Conservation (phyloP, 1,284 basidiomycete species). For the Pyrrhoderma lamaoense region DNA sequence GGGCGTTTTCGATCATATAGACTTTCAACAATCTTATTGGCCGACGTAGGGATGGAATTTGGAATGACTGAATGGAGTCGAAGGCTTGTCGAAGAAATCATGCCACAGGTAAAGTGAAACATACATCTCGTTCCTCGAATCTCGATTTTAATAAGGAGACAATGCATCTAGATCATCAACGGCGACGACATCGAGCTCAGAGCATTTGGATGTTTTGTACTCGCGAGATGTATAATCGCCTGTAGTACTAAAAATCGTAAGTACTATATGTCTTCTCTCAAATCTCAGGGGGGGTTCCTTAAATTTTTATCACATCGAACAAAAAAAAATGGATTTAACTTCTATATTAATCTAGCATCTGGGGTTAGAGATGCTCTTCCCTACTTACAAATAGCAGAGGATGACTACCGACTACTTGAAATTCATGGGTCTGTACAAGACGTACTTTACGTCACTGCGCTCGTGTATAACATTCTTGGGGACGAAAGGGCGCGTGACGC, state of each 20-base stretch:
- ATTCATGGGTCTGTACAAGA: slow-evolving; percentile 54
- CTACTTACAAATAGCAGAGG: slow-evolving; percentile 57
- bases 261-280: neutral
- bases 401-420: slow-evolving; percentile 51
- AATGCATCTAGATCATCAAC: slow-evolving; percentile 63
- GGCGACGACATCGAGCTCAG: slow-evolving; percentile 68
- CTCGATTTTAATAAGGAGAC: neutral
- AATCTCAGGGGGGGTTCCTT: too few relatives aligned
- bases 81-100: slow-evolving; percentile 61
- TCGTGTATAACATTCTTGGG: slow-evolving; percentile 63
- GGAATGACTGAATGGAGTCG: slow-evolving; percentile 60
- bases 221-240: slow-evolving; percentile 66
- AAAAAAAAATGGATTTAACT: neutral
- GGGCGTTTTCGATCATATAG: slow-evolving; percentile 59
- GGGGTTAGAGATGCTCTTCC: slow-evolving; percentile 48
- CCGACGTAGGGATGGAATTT: slow-evolving; percentile 69
- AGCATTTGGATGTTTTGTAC: slow-evolving; percentile 63
- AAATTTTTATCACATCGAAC: too few relatives aligned
- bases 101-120: slow-evolving; percentile 54
- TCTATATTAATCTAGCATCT: slow-evolving; percentile 18
- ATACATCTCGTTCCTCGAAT: neutral
- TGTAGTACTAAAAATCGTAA: slow-evolving; percentile 21
- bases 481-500: slow-evolving; percentile 48
- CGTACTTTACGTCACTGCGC: slow-evolving; percentile 61
- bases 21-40: slow-evolving; percentile 58